A percentile compares a stretch with the other conserved stretches of the same genome.
Evolutionary conservation across 2,329 filamentous ascomycete species (phyloP).

Genomic region (Pseudopithomyces maydicus): DNA sequence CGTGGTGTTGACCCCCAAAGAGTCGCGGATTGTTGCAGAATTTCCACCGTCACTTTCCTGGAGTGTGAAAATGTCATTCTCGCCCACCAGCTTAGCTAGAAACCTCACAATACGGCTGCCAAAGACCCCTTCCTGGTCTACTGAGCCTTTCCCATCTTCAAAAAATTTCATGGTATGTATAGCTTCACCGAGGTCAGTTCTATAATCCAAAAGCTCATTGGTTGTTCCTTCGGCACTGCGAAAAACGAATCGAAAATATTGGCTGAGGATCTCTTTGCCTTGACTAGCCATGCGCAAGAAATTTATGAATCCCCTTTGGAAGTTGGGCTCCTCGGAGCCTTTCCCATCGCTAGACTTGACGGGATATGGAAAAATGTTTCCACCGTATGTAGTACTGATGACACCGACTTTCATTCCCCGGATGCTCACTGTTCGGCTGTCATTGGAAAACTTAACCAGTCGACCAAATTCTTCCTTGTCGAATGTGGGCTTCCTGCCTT

Average conservation of each 20-base stretch:
- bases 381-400: neutral
- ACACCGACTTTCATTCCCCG: neutral
- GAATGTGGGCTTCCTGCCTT: neutral
- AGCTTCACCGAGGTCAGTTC: neutral
- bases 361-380: neutral
- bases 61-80: neutral
- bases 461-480: neutral
- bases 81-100: neutral
- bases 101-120: neutral
- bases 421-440: neutral
- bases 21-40: neutral
- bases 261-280: neutral
- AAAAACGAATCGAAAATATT: conserved; percentile 2
- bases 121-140: neutral
- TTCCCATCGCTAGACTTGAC: neutral
- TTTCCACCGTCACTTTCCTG: neutral
- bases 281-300: neutral
- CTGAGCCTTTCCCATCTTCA: neutral
- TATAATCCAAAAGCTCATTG: neutral
- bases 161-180: neutral
- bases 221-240: neutral
- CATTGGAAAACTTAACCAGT: neutral
- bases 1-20: no score
- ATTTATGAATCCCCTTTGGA: neutral
- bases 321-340: neutral